Base-by-base conservation (phyloP, 2,329 filamentous ascomycete species). In the Alternaria angustiovoidea region DNA sequence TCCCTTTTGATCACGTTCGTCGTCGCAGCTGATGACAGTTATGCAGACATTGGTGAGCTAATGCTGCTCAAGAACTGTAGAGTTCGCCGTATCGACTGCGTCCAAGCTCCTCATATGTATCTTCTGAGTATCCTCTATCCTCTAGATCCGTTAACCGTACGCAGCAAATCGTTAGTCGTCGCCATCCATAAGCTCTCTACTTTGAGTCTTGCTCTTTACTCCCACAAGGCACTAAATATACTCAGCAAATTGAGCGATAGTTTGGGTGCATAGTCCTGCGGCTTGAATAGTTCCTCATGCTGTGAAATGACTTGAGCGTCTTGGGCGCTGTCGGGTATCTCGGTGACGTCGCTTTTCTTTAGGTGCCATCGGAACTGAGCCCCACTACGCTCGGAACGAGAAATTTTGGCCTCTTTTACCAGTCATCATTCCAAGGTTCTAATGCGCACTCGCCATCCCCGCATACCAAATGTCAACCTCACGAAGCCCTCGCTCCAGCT, bases 391-490 rank as follows among this genome's bases (percentile, higher is more conserved):
- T 71, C 64, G 39, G 39, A 42, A 42, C 68, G 68, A 68, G 66
- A 66, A 62, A 70, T 73, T 74, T 70, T 66, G 64, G 59, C 57
- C 58, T 56, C 63, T 66, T 55, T 59, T 56, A 64, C 62, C 65
- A 68, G 67, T 70, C 68, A 68, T 66, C 73, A 63, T 56, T 56
- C 32, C 32, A 36, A 36, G 32, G 32, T 36, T 70, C 68, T 69
- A 59, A 77, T 77, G 75, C 69, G 54, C 68, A 73, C 64, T 67
- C 70, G 62, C 58, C 57, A 47, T 60, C 62, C 71, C 62, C 70
- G 67, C 67, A 53, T 73, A 66, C 69, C 74, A 76, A 76, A 78
- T 78, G 75, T 77, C 65, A 71, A 64, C 58, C 39, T 62, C 58
- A 67, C 65, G 63, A 58, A 55, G 16, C 26, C 62, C 20, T 64